These are phyloP conservation scores for Diplodia sapinea DNA, from an alignment of 2,329 filamentous ascomycete species.

Conservation along the genomic window DNA sequence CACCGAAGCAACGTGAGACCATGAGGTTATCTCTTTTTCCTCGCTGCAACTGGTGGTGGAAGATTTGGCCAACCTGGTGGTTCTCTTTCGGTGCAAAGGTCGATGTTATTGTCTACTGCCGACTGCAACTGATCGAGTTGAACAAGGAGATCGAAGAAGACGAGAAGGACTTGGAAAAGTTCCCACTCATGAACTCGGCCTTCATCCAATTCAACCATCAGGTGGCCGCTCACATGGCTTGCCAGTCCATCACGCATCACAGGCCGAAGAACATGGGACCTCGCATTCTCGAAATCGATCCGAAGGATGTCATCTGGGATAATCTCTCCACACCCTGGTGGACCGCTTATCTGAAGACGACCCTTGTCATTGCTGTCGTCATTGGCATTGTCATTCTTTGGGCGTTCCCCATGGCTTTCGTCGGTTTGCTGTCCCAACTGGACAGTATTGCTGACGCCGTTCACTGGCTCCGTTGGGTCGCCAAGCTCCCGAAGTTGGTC, in stretches of 20 bases:
- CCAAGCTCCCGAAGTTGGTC: conserved; percentile 63
- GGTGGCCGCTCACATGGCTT: conserved; percentile 97
- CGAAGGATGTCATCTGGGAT: conserved; percentile 92
- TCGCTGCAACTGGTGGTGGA: conserved; percentile 51
- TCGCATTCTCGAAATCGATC: conserved; percentile 89
- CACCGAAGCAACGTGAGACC: conserved; percentile 80
- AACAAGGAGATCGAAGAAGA: conserved; percentile 93
- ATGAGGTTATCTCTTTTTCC: conserved; percentile 75
- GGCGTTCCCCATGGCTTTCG: conserved; percentile 89
- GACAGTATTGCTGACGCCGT: conserved; percentile 69
- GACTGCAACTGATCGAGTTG: conserved; percentile 81
- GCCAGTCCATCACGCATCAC: conserved; percentile 88
- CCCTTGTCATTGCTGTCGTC: conserved; percentile 68
- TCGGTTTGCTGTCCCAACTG: conserved; percentile 80
- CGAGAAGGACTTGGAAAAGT: conserved; percentile 82
- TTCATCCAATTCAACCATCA: conserved; percentile 99
- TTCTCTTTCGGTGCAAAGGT: conserved; percentile 85
- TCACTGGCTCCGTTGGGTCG: conserved; percentile 73
- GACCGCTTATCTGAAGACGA: conserved; percentile 79
- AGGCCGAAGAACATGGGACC: conserved; percentile 93
- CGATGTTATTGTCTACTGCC: conserved; percentile 91
- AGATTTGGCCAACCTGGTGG: conserved; percentile 63
- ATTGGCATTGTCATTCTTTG: conserved; percentile 82
- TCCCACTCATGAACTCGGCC: conserved; percentile 91
- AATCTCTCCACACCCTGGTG: conserved; percentile 98